Evolutionary conservation across 2,329 filamentous ascomycete species (phyloP), one percentile per base, ranked within the genome.

Genomic region (Chaetomiaceae sp.): DNA sequence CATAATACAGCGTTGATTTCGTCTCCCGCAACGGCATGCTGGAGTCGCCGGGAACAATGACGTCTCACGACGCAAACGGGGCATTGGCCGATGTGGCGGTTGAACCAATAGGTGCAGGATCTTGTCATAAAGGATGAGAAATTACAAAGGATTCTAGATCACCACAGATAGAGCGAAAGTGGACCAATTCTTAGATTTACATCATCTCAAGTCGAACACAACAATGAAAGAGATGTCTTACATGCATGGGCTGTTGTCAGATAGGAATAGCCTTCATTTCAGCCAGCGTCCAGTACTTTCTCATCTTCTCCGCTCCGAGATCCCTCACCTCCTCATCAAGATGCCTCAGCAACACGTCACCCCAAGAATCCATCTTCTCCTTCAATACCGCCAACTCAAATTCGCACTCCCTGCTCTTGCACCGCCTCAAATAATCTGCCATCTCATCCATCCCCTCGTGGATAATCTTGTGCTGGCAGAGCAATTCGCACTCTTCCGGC

Each of bases 301-400:
- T 78, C 90, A 96, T 95, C 67, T 92, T 95, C 68, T 94, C 87
- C 40, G 90, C 90, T 2, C 85, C 81, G 29, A 96, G 69, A 60
- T 87, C 80, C 68, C 76, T 73, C 7, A 96, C 90, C 75, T 96
- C 90, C 62, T 91, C 85, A 63, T 94, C 88, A 55, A 96, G 72
- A 75, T 96, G 90, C 64, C 73, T 74, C 87, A 89, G 92, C 44
- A 96, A 68, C 58, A 95, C 87, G 9, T 75, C 74, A 10, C 87
- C 87, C 81, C 91, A 96, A 4, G 69, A 69, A 68, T 95, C 87
- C 83, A 95, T 84, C 63, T 88, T 78, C 32, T 69, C 73, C 72
- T 84, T 86, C 67, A 96, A 67, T 63, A 82, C 81, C 14, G 51
- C 58, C 64, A 82, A 65, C 55, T 79, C 75, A 42, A 85, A 70